A percentile compares a stretch with the other conserved stretches of the same genome.
phyloP scores from a whole-genome alignment of 1,139 yeast species.

The Blastobotrys aristatus region DNA sequence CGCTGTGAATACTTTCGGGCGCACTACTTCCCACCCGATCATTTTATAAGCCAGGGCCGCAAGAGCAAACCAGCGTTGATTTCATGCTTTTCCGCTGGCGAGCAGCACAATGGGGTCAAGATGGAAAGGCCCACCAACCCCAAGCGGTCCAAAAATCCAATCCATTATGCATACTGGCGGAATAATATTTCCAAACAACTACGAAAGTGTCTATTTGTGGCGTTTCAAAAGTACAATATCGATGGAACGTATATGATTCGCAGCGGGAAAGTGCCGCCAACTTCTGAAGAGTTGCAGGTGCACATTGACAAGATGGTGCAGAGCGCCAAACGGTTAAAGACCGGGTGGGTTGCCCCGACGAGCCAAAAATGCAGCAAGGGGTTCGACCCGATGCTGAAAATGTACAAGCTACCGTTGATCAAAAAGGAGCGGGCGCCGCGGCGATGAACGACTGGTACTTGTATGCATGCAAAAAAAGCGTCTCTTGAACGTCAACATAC shows the following conservation, averaged over 20 bases:
- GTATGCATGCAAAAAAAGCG: background rate
- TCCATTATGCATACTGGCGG: slow-evolving; percentile 39
- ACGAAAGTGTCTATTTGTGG: slow-evolving; percentile 34
- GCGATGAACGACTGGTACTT: background rate
- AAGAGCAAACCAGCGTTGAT: slow-evolving; percentile 47
- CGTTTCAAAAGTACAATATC: slow-evolving; percentile 29
- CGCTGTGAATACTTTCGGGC: slow-evolving; percentile 19
- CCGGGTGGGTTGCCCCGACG: slow-evolving; percentile 27
- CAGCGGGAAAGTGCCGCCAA: slow-evolving; percentile 39
- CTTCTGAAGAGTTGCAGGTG: slow-evolving; percentile 18
- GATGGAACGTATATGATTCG: slow-evolving; percentile 48
- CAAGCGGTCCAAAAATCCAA: slow-evolving; percentile 34
- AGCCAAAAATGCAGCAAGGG: slow-evolving; percentile 28
- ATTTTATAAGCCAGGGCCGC: slow-evolving; percentile 43
- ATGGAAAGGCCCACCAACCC: slow-evolving; percentile 10
- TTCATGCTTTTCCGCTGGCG: slow-evolving; percentile 23
- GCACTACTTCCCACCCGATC: slow-evolving; percentile 44
- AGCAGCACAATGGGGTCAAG: slow-evolving; percentile 28
- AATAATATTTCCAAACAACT: slow-evolving; percentile 40
- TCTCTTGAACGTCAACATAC: background rate
- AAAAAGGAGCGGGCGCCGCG: background rate
- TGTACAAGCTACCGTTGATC: background rate
- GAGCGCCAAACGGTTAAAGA: slow-evolving; percentile 32
- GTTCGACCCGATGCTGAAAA: slow-evolving; percentile 19
- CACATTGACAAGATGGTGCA: slow-evolving; percentile 35